These are phyloP conservation scores for Arthrobotrys megalospora DNA, from an alignment of 2,329 filamentous ascomycete genomes.

Conservation along the genomic window DNA sequence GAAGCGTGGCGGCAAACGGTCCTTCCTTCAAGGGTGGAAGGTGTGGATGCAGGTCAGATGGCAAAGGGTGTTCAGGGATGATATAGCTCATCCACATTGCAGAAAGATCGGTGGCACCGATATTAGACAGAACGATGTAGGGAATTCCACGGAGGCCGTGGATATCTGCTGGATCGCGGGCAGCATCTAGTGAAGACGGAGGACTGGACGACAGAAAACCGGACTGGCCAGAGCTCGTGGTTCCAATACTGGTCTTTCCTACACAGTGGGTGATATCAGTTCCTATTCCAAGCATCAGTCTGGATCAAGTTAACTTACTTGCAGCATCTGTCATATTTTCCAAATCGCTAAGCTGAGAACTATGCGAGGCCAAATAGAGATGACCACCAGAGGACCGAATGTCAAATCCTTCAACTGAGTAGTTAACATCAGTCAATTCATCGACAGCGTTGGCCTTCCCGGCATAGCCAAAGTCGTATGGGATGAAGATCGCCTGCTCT, in stretches of 20 bases:
- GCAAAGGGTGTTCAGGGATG: conserved; percentile 52
- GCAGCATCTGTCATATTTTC: conserved; percentile 8
- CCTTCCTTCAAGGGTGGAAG: conserved; percentile 58
- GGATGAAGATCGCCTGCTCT: conserved; percentile 47
- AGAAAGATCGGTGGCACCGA: conserved; percentile 44
- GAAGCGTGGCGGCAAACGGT: conserved; percentile 26
- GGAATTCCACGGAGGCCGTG: conserved; percentile 58
- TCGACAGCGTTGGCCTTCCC: conserved; percentile 28
- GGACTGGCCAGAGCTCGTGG: conserved; percentile 9
- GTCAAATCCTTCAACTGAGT: conserved; percentile 54
- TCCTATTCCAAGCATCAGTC: not conserved
- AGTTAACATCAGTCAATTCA: conserved; percentile 43
- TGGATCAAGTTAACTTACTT: conserved; percentile 16
- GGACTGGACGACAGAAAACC: conserved; percentile 43
- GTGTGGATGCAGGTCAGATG: conserved; percentile 43
- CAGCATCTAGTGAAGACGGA: conserved; percentile 25
- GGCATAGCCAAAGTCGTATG: conserved; percentile 30
- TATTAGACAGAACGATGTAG: conserved; percentile 48
- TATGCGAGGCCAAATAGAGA: conserved; percentile 35
- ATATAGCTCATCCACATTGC: conserved; percentile 60
- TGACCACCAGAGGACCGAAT: conserved; percentile 52
- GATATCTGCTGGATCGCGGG: conserved; percentile 43
- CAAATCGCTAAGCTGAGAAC: not conserved
- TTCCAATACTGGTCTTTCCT: conserved; percentile 40
- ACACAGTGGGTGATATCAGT: not conserved